These are phyloP conservation scores for Mycena kentingensis DNA, from an alignment of 768 basidiomycete species.

Conservation along the genomic window DNA sequence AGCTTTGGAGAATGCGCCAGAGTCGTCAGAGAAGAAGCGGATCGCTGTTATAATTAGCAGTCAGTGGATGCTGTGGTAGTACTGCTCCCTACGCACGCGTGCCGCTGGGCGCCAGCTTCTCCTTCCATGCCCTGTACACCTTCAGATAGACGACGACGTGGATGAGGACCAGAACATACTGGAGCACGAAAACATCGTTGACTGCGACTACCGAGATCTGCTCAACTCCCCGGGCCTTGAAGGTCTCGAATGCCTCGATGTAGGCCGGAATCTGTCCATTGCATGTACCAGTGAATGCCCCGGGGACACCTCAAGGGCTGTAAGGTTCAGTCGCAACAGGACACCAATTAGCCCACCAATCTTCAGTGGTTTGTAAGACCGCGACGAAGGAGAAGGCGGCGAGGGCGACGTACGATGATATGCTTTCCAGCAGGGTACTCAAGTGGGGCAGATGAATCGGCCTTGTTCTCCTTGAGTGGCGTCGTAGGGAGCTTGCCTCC, in stretches of 20 bases:
- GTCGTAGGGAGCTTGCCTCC: slow-evolving; percentile 53
- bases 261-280: slow-evolving; percentile 64
- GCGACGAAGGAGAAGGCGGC: neutral
- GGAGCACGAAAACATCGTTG: slow-evolving; percentile 78
- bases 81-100: slow-evolving; percentile 44
- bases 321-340: no score
- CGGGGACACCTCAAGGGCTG: no score
- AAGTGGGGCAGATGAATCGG: slow-evolving; percentile 44
- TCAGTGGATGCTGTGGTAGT: neutral
- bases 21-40: slow-evolving; percentile 71
- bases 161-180: slow-evolving; percentile 36
- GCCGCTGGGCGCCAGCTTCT: slow-evolving; percentile 55
- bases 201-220: slow-evolving; percentile 72
- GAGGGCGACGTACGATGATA: slow-evolving; percentile 51
- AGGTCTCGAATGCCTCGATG: slow-evolving; percentile 64
- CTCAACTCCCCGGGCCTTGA: slow-evolving; percentile 76
- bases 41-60: slow-evolving; percentile 38
- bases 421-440: slow-evolving; percentile 57
- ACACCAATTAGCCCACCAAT: no score
- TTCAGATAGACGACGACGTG: neutral
- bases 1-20: slow-evolving; percentile 53
- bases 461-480: slow-evolving; percentile 59
- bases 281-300: slow-evolving; percentile 77
- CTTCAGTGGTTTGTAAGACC: slow-evolving; percentile 32
- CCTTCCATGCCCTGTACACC: slow-evolving; percentile 64